Evolutionary conservation across 441 rosid species (phyloP).

Genomic region (Melastoma candidum): DNA sequence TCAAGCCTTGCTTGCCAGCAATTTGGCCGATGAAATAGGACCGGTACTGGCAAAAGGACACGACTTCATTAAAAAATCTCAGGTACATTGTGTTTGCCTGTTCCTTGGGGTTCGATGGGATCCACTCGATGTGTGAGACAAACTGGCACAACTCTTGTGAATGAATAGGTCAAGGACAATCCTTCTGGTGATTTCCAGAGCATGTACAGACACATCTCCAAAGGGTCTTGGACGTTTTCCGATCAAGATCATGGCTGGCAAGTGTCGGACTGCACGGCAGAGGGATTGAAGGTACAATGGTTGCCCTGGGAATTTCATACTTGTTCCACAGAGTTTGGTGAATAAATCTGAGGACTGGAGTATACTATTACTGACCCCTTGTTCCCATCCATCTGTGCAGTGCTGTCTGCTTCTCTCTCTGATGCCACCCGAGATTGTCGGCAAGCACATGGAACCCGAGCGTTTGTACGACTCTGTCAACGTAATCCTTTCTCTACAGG

Average conservation of each 20-base stretch:
- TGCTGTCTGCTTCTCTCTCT: constrained; percentile 59
- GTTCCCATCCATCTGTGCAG: constrained; percentile 17
- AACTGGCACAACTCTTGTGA: too few relatives aligned
- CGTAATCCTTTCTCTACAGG: constrained; percentile 56
- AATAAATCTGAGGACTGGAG: background rate
- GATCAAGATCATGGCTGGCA: constrained; percentile 56
- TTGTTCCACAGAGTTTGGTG: background rate
- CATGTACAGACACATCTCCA: constrained; percentile 19
- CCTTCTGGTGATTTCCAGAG: constrained; percentile 27
- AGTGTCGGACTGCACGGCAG: constrained; percentile 29
- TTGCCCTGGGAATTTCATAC: background rate
- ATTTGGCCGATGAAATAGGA: constrained; percentile 13
- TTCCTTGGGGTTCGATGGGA: background rate
- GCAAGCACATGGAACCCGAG: constrained; percentile 44
- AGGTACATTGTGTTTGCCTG: background rate
- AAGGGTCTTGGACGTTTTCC: constrained; percentile 26
- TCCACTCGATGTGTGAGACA: background rate
- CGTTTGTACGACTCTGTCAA: constrained; percentile 53
- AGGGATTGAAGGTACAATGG: constrained; percentile 7
- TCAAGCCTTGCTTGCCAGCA: constrained; percentile 16
- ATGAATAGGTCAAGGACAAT: constrained; percentile 29
- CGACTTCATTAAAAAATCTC: constrained; percentile 19
- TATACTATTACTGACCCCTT: background rate
- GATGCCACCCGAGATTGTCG: constrained; percentile 59
- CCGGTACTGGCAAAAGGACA: constrained; percentile 14